These are phyloP conservation scores for Saxophila tyrrhenica DNA, from an alignment of 495 filamentous ascomycete genomes.

Conservation along the genomic window DNA sequence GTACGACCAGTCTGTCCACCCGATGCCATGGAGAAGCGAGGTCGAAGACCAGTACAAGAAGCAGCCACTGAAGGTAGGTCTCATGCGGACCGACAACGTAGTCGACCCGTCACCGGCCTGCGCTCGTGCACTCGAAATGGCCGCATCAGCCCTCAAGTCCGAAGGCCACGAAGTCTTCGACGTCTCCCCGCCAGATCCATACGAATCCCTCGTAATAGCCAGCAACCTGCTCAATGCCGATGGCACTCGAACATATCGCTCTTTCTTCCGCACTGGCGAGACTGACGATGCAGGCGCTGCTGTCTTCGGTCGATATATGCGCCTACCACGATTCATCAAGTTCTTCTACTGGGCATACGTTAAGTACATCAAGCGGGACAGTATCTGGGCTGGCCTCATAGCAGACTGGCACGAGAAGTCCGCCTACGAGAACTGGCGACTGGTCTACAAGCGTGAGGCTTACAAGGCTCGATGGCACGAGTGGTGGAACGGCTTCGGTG, in stretches of 20 bases:
- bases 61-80: constrained; percentile 58
- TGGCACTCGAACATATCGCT: constrained; percentile 69
- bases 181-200: constrained; percentile 54
- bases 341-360: constrained; percentile 84
- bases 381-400: constrained; percentile 67
- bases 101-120: constrained; percentile 84
- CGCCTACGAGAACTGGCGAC: constrained; percentile 68
- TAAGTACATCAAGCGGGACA: constrained; percentile 65
- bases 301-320: constrained; percentile 60
- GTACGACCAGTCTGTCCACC: constrained; percentile 79
- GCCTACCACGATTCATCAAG: constrained; percentile 63
- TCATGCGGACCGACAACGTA: constrained; percentile 72
- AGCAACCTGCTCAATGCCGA: constrained; percentile 81
- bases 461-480: constrained; percentile 68
- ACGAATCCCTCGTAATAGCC: constrained; percentile 66
- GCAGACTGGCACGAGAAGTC: constrained; percentile 57
- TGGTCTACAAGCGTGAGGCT: constrained; percentile 63
- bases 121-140: constrained; percentile 58
- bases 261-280: constrained; percentile 67
- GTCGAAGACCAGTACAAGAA: constrained; percentile 46
- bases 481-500: constrained; percentile 52
- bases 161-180: constrained; percentile 71
- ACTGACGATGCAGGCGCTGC: constrained; percentile 67
- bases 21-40: constrained; percentile 63
- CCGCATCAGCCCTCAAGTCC: constrained; percentile 52